These are phyloP conservation scores for Dendrobium chrysotoxum DNA, from an alignment of 106 monocot genomes.

Conservation along the genomic window DNA sequence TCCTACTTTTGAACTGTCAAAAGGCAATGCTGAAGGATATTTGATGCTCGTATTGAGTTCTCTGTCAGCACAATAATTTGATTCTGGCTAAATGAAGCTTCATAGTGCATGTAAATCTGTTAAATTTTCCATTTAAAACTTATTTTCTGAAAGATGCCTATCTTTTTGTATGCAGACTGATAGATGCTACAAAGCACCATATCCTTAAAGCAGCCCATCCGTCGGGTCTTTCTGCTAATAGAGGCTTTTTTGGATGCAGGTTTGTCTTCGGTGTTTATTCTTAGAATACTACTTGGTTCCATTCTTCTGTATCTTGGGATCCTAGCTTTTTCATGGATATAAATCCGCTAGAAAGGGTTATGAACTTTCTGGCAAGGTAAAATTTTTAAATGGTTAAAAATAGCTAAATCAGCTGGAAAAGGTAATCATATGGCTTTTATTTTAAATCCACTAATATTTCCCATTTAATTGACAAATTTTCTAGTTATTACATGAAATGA, in stretches of 20 bases:
- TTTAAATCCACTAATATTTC: not conserved
- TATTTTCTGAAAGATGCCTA: not conserved
- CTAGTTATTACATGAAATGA: not conserved
- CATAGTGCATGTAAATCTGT: not conserved
- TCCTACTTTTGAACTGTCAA: not conserved
- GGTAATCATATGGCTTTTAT: not conserved
- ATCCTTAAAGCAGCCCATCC: constrained; percentile 90
- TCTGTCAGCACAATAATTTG: not conserved
- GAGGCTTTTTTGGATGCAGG: constrained; percentile 99
- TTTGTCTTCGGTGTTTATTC: constrained; percentile 9
- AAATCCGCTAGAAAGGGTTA: not conserved
- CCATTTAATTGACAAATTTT: not conserved
- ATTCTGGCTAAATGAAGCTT: not conserved
- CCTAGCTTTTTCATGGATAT: not conserved
- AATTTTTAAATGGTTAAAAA: not conserved
- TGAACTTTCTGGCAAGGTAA: not conserved
- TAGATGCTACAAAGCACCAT: constrained; percentile 75
- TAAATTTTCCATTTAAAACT: not conserved
- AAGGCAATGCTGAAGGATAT: not conserved
- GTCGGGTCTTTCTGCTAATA: constrained; percentile 90
- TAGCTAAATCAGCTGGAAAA: not conserved
- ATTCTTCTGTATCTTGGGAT: not conserved
- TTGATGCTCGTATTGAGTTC: not conserved
- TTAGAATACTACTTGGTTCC: not conserved
- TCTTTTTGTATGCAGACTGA: constrained; percentile 44